Base-by-base conservation (phyloP, 2,329 filamentous ascomycete species). In the Penicillium sp. region DNA sequence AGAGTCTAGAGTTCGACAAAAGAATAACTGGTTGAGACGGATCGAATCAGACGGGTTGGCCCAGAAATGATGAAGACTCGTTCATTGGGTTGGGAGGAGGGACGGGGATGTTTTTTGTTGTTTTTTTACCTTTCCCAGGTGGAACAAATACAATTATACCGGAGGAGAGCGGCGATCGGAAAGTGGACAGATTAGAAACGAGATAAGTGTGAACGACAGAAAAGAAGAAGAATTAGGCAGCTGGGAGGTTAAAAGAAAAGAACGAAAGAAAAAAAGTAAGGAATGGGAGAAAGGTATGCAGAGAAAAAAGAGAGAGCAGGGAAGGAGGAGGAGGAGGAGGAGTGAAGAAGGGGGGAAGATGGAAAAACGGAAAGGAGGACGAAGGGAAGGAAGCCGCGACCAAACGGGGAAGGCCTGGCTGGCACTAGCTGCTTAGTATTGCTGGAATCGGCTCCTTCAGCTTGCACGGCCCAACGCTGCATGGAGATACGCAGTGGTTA, bases 191-290 rank as follows among this genome's bases (percentile, higher is more conserved):
- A 60, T 53, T 53, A 48, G 42, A 52, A 51, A 23, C 35, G 33
- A 52, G 30, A 33, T 40, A 47, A 47, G 48, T 28, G 23, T 23
- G 6, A 42, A 46, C 20, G 38, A 47, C 52, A 42, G 26, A 46
- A 46, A 53, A 54, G 48, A 56, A 35, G 55, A 49, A 43, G 26
- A 45, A 59, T 42, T 42, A 55, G 52, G 49, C 48, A 40, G 48
- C 33, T 52, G 59, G 55, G 42, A 47, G 60, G 63, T 61, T 52
- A 56, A 55, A 54, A 58, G 42, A 60, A 60, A 56, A 51, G 52
- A 56, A 64, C 64, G 48, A 52, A 61, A 64, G 59, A 53, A 59
- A 61, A 62, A 59, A 63, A 59, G 58, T 60, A 60, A 61, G 62
- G 55, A 63, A 59, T 54, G 58, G 47, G 59, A 60, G 57, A 47